phyloP scores from a whole-genome alignment of 2,329 filamentous ascomycete species.

The Torrubiellomyces zombiae region DNA sequence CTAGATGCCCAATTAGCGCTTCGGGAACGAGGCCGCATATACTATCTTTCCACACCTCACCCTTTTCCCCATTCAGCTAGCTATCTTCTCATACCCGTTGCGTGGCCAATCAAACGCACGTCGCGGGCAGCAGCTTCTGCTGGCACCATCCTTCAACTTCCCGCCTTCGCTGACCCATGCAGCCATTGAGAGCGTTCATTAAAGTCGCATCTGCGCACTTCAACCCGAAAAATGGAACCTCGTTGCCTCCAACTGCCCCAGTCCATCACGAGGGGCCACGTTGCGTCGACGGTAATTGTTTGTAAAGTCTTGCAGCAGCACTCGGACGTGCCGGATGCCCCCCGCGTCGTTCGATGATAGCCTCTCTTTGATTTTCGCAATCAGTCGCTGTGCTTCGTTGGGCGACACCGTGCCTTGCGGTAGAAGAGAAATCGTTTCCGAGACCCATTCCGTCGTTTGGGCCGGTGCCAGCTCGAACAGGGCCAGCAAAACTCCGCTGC shows the following conservation, averaged over 20 bases:
- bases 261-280: conserved; percentile 81
- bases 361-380: conserved; percentile 65
- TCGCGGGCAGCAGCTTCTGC: too few relatives aligned
- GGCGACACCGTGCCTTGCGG: conserved; percentile 68
- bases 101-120: too few relatives aligned
- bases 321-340: conserved; percentile 59
- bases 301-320: conserved; percentile 87
- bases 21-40: too few relatives aligned
- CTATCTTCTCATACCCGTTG: too few relatives aligned
- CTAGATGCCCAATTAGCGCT: too few relatives aligned
- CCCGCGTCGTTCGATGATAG: conserved; percentile 46
- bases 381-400: conserved; percentile 63
- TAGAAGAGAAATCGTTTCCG: conserved; percentile 66
- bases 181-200: too few relatives aligned
- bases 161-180: too few relatives aligned
- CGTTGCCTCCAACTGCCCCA: conserved; percentile 73
- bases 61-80: too few relatives aligned
- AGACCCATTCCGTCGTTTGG: conserved; percentile 68
- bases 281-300: conserved; percentile 87
- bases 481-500: conserved; percentile 77
- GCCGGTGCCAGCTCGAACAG: conserved; percentile 76
- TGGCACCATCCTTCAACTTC: neutral
- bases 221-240: conserved; percentile 61
- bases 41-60: too few relatives aligned
- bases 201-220: conserved; percentile 7